Conservation (phyloP, 2,329 filamentous ascomycete genomes). For the Lachnellula subtilissima region DNA sequence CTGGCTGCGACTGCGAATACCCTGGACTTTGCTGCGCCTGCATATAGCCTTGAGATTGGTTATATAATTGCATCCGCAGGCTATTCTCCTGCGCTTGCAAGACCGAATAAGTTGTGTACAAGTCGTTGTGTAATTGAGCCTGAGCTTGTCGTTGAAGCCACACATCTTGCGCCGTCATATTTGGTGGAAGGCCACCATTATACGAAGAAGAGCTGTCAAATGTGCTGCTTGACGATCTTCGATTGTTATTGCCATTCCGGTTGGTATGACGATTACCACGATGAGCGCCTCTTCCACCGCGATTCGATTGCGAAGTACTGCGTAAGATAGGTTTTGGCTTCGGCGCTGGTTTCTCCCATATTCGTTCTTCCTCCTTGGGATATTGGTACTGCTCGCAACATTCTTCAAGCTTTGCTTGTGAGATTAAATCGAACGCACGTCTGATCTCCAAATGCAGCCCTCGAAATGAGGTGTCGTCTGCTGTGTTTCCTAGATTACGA, state of each 20-base stretch:
- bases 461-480: conserved; percentile 88
- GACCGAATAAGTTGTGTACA: conserved; percentile 33
- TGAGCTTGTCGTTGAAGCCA: conserved; percentile 33
- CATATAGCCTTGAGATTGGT: conserved; percentile 41
- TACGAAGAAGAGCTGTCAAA: conserved; percentile 27
- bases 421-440: conserved; percentile 78
- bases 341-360: conserved; percentile 53
- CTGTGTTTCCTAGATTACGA: conserved; percentile 91
- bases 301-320: conserved; percentile 55
- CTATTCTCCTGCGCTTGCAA: conserved; percentile 42
- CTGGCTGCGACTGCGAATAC: conserved; percentile 37
- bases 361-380: conserved; percentile 65
- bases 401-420: conserved; percentile 71
- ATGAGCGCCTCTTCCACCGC: conserved; percentile 24
- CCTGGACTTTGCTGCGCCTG: conserved; percentile 36
- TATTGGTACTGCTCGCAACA: conserved; percentile 87
- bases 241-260: conserved; percentile 27
- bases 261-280: conserved; percentile 25
- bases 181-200: conserved; percentile 17
- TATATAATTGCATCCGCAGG: conserved; percentile 42
- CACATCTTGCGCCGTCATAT: conserved; percentile 26
- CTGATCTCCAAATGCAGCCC: conserved; percentile 87
- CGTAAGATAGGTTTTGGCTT: conserved; percentile 47
- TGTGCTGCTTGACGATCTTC: conserved; percentile 30
- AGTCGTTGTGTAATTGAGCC: conserved; percentile 33